Evolutionary conservation across 371 early-diverging fungal species (phyloP), one percentile per base, ranked within the genome.

Genomic region (Mucor circinelloides): DNA sequence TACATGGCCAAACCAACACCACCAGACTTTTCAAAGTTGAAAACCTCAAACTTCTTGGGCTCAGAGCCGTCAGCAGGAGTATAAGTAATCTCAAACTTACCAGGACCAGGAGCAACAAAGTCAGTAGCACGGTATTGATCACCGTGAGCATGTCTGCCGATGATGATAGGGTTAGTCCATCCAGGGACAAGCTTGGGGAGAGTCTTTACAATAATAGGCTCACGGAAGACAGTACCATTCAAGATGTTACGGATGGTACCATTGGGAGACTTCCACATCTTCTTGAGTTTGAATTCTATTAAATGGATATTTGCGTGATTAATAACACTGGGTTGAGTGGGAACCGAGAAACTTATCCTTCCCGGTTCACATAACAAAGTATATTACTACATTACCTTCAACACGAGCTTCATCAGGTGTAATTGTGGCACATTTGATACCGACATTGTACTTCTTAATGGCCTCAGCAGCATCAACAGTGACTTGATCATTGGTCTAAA

Each of bases 381-480:
- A 7, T 21, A 19, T 10, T 21, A 21, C 15, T 46, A 46, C 23
- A 8, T 75, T 80, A 89, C 90, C 91, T 80, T 96, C 86, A 66
- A 98, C 97, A 74, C 99, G 93, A 25, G 88, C 93, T 69, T 94
- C 94, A 74, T 98, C 99, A 17, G 99, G 98, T n/a, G 99, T 98
- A 78, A 98, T 98, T 55, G 99, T 98, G 27, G 99, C 99, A 83
- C 99, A 98, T 86, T 98, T 98, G 84, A 98, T 97, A 70, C 95
- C 97, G 36, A 97, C 99, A 77, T 95, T 94, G 88, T 95, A 96
- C 87, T 96, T 94, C 72, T 92, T 87, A 78, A 96, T 98, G 28
- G 98, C 98, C 58, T 95, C 92, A 42, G 99, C 99, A 55, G 99
- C 96, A 59, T 98, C 97, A 46, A 95, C 77, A 32, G 98, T 98